Evolutionary conservation across 2,329 filamentous ascomycete genomes (phyloP).

Genomic region (Aspergillus tanneri): DNA sequence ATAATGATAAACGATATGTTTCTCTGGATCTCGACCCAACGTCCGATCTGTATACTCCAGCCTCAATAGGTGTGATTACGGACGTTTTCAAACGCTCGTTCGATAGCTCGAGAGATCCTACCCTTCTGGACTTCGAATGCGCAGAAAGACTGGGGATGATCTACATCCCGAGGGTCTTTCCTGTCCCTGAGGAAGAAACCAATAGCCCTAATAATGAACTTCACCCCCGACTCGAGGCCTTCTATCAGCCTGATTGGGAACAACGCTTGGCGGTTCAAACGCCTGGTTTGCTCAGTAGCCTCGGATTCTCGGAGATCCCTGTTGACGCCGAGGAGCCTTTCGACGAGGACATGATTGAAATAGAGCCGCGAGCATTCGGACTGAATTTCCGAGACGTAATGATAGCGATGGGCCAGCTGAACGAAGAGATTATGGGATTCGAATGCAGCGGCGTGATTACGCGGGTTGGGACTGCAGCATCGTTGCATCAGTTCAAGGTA

Average conservation of each 20-base stretch:
- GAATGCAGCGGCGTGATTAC: conserved; percentile 3
- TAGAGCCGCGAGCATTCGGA: conserved; percentile 1
- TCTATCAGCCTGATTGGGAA: neutral
- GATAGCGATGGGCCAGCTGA: conserved; percentile 3
- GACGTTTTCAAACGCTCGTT: neutral
- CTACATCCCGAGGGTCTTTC: neutral
- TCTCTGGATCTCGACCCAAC: neutral
- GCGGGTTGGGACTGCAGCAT: neutral
- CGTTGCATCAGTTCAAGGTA: neutral
- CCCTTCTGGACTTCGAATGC: neutral
- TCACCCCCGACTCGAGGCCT: neutral
- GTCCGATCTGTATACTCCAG: neutral
- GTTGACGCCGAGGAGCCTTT: neutral
- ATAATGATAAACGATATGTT: neutral
- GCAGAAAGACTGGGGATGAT: neutral
- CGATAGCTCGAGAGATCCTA: neutral
- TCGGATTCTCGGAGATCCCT: neutral
- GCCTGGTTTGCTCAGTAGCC: neutral
- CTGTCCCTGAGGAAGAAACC: neutral
- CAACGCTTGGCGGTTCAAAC: neutral
- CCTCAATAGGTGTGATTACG: neutral
- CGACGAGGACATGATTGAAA: neutral
- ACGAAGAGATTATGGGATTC: neutral
- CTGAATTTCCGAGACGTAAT: conserved; percentile 7
- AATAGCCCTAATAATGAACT: neutral